A percentile compares a stretch with the other conserved stretches of the same genome.
These are phyloP conservation scores for Penicillium olsonii DNA, from an alignment of 2,329 filamentous ascomycete genomes.

Conservation along the genomic window DNA sequence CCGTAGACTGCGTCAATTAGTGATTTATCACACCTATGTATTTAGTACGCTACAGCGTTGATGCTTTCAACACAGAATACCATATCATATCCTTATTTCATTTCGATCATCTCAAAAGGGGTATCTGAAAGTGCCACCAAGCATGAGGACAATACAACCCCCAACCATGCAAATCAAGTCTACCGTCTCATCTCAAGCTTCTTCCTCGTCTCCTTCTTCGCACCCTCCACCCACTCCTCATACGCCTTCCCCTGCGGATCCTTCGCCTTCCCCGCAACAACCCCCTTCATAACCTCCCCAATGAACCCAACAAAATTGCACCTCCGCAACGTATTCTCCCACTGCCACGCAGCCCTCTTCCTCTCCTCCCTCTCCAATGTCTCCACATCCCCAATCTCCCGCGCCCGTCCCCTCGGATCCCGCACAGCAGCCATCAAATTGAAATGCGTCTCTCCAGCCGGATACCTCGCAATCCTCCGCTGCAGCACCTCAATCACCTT, in stretches of 20 bases:
- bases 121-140: conserved; percentile 18
- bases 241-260: conserved; percentile 61
- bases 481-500: conserved; percentile 86
- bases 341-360: conserved; percentile 84
- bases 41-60: conserved; percentile 10
- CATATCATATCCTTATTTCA: conserved; percentile 3
- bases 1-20: conserved; percentile 14
- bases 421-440: conserved; percentile 91
- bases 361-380: conserved; percentile 75
- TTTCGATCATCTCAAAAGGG: conserved; percentile 10
- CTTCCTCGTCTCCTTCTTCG: conserved; percentile 46
- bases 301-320: conserved; percentile 98
- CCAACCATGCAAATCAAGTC: neutral
- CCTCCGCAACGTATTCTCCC: conserved; percentile 87
- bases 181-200: conserved; percentile 37
- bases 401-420: conserved; percentile 75
- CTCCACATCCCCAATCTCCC: conserved; percentile 80
- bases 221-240: conserved; percentile 78
- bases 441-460: conserved; percentile 85
- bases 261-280: conserved; percentile 71
- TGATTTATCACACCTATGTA: conserved; percentile 13
- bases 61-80: conserved; percentile 13
- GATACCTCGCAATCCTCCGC: conserved; percentile 80
- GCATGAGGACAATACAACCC: neutral
- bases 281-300: conserved; percentile 83